Conservation (phyloP, 1,284 basidiomycete species). For the Leccinum solheimii region DNA sequence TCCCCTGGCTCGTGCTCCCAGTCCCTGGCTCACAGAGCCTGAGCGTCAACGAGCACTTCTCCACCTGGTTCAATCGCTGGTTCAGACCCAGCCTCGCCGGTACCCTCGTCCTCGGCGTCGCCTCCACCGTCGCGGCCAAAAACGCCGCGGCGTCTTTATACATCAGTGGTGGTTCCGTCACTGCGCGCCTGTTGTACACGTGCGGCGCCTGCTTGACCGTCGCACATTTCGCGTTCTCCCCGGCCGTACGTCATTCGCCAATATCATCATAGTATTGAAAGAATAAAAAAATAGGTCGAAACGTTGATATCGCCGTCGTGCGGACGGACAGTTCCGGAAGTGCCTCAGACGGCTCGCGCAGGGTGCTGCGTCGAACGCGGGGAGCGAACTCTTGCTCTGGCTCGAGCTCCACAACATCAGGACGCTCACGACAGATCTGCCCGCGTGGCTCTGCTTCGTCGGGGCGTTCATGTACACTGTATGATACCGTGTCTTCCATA, state of each 20-base stretch:
- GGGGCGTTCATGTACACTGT: conserved; percentile 6
- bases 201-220: conserved; percentile 9
- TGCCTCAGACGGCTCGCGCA: conserved; percentile 8
- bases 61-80: conserved; percentile 10
- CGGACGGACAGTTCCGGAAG: conserved; percentile 2
- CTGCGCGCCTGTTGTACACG: background rate
- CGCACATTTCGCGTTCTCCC: conserved; percentile 10
- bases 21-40: background rate
- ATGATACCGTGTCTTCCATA: background rate
- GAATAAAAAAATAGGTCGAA: background rate
- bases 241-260: background rate
- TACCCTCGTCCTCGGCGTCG: background rate
- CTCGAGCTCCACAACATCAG: conserved; percentile 3
- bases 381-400: conserved; percentile 4
- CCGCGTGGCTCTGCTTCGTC: conserved; percentile 14
- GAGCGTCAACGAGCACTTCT: background rate
- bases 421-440: conserved; percentile 8
- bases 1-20: background rate
- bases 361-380: background rate
- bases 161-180: background rate
- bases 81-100: conserved; percentile 1
- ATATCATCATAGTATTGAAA: background rate
- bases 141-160: background rate
- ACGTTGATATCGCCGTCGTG: too few species aligned
- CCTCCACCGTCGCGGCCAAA: background rate